Evolutionary conservation across 208 protist species (phyloP).

Genomic region (Porcisia deanei): DNA sequence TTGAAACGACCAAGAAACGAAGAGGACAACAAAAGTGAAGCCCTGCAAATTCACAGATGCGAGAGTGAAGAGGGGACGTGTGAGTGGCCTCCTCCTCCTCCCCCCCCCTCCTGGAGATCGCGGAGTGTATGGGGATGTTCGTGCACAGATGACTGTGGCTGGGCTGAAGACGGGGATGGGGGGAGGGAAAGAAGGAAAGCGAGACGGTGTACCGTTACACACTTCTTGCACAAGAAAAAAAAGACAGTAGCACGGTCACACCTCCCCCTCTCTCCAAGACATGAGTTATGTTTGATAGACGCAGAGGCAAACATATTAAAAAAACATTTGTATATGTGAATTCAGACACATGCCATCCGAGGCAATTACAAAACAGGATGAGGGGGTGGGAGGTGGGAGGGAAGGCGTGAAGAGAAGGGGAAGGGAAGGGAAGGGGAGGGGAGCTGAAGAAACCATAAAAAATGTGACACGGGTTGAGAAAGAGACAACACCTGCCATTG

Average conservation of each 20-base stretch:
- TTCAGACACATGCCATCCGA: not conserved
- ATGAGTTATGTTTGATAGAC: too few species aligned
- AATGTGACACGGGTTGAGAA: too few species aligned
- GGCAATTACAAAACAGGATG: not conserved
- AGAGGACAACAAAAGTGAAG: not conserved
- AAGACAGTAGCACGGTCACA: too few species aligned
- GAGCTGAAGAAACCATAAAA: not conserved
- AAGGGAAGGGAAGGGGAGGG: not conserved
- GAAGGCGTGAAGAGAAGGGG: not conserved
- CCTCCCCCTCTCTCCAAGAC: too few species aligned
- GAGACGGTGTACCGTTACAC: not conserved
- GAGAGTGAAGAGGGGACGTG: not conserved
- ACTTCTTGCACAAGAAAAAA: not conserved
- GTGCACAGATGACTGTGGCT: not conserved
- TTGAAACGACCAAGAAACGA: not conserved
- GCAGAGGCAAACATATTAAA: not conserved
- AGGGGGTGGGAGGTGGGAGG: not conserved
- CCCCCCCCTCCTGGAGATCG: not conserved
- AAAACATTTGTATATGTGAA: too few species aligned
- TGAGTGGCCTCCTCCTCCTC: not conserved
- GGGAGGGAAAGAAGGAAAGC: not conserved
- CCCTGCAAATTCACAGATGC: not conserved
- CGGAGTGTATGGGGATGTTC: not conserved
- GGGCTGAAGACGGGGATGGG: not conserved
- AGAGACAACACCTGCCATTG: too few species aligned